Evolutionary conservation across 352 stramenopile genomes (phyloP).

Genomic region (Globisporangium ultimum): DNA sequence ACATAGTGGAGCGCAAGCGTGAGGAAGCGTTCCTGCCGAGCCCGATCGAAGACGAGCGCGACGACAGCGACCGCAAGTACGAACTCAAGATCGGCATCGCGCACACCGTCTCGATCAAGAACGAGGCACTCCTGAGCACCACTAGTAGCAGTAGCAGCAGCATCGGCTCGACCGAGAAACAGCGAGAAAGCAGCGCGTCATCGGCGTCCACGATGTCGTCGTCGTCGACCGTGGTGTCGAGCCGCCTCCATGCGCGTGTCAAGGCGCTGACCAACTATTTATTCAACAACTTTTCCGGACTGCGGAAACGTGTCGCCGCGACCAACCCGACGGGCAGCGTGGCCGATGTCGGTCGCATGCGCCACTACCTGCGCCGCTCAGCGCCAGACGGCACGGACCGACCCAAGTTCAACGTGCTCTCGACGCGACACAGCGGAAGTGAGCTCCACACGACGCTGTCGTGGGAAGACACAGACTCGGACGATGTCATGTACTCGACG

Average conservation of each 20-base stretch:
- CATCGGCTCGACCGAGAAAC: slow-evolving; percentile 11
- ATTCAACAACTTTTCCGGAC: slow-evolving; percentile 35
- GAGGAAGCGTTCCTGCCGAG: slow-evolving; percentile 12
- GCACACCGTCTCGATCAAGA: slow-evolving; percentile 3
- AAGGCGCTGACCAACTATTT: slow-evolving; percentile 43
- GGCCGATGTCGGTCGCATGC: slow-evolving; percentile 34
- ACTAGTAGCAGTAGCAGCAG: slow-evolving; percentile 10
- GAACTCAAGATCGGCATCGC: slow-evolving; percentile 40
- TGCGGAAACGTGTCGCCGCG: slow-evolving; percentile 23
- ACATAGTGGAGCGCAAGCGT: slow-evolving; percentile 10
- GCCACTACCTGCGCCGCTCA: slow-evolving; percentile 38
- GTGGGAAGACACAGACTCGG: slow-evolving; percentile 44
- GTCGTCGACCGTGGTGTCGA: slow-evolving; percentile 6
- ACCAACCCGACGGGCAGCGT: slow-evolving; percentile 19
- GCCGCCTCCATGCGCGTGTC: slow-evolving; percentile 31
- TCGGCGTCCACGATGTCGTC: slow-evolving; percentile 20
- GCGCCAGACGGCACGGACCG: slow-evolving; percentile 28
- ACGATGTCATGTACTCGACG: slow-evolving; percentile 39
- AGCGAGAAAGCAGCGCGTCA: slow-evolving; percentile 4
- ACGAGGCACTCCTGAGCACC: slow-evolving; percentile 4
- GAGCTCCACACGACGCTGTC: slow-evolving; percentile 43
- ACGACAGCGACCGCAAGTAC: slow-evolving; percentile 26
- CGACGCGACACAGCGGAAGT: slow-evolving; percentile 38
- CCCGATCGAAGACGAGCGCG: slow-evolving; percentile 10
- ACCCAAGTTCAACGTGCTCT: slow-evolving; percentile 43